Evolutionary conservation across 305 asterid genomes (phyloP).

Genomic region (Fraxinus sp.): DNA sequence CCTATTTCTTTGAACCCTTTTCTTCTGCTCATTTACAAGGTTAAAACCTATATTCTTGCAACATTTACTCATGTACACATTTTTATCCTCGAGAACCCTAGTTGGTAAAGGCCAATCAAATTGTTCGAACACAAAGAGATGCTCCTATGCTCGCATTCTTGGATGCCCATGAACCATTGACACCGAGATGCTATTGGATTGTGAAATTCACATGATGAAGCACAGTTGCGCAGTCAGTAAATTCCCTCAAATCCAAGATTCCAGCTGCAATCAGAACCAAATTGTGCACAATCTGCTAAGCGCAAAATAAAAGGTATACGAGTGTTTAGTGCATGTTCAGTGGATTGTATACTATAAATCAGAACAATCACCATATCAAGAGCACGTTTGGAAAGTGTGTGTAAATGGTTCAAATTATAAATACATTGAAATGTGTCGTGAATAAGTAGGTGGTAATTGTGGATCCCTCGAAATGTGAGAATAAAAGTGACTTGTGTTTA

Average conservation of each 20-base stretch:
- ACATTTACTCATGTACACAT: conserved; percentile 57
- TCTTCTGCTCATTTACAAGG: conserved; percentile 54
- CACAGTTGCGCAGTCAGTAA: neutral
- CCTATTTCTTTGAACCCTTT: conserved; percentile 36
- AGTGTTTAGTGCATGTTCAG: neutral
- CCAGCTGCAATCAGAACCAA: conserved; percentile 20
- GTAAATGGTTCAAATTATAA: neutral
- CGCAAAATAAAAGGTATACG: neutral
- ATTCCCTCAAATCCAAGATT: neutral
- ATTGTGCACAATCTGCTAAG: neutral
- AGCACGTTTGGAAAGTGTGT: neutral
- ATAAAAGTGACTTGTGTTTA: neutral
- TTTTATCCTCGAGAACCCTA: conserved; percentile 32
- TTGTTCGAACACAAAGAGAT: conserved; percentile 3
- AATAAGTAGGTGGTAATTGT: neutral
- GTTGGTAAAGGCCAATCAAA: conserved; percentile 21
- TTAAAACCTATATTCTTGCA: conserved; percentile 48
- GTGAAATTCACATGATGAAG: neutral
- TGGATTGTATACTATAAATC: neutral
- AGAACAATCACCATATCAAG: neutral
- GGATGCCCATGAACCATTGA: conserved; percentile 6
- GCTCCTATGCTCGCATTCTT: conserved; percentile 12
- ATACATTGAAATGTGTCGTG: neutral
- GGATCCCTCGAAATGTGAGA: neutral
- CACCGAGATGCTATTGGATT: neutral